These are phyloP conservation scores for Breynia disticha DNA, from an alignment of 441 rosid genomes.

Conservation along the genomic window DNA sequence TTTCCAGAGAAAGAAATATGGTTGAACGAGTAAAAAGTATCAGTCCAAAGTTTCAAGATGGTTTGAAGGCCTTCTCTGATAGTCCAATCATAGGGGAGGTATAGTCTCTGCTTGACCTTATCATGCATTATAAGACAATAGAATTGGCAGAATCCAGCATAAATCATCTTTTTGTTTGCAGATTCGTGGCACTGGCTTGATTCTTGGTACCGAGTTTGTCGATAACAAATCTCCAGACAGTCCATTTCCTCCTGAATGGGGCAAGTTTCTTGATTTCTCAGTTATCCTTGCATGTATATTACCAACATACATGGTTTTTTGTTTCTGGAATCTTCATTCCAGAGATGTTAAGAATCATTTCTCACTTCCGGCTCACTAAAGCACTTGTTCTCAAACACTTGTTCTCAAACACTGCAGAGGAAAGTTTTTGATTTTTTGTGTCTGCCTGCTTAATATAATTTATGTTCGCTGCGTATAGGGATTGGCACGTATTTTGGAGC, in stretches of 20 bases:
- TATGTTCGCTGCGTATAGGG: slow-evolving; percentile 27
- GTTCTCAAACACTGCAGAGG: too few species aligned
- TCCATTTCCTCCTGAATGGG: slow-evolving; percentile 95
- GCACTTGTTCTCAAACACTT: too few species aligned
- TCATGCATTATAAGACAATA: background rate
- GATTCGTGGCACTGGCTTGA: slow-evolving; percentile 92
- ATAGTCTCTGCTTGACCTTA: slow-evolving; percentile 6
- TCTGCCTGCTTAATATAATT: slow-evolving; percentile 7
- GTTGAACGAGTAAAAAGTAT: slow-evolving; percentile 39
- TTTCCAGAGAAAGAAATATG: slow-evolving; percentile 72
- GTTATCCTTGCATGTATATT: background rate
- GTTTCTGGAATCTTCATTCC: background rate
- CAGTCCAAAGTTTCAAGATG: slow-evolving; percentile 76
- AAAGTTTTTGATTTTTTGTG: too few species aligned
- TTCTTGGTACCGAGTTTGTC: slow-evolving; percentile 72
- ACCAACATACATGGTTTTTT: background rate
- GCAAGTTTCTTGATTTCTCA: slow-evolving; percentile 27
- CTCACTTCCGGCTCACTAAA: too few species aligned
- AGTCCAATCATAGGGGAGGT: slow-evolving; percentile 97
- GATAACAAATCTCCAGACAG: slow-evolving; percentile 85
- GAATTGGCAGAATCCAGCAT: background rate
- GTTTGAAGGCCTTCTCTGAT: slow-evolving; percentile 61
- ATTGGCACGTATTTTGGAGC: slow-evolving; percentile 83
- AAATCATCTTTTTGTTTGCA: slow-evolving; percentile 16
- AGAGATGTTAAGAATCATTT: too few species aligned